Percentiles rank a stretch among this genome's conserved stretches.
phyloP scores from a whole-genome alignment of 1,139 yeast genomes.

The Pichia sp. region DNA sequence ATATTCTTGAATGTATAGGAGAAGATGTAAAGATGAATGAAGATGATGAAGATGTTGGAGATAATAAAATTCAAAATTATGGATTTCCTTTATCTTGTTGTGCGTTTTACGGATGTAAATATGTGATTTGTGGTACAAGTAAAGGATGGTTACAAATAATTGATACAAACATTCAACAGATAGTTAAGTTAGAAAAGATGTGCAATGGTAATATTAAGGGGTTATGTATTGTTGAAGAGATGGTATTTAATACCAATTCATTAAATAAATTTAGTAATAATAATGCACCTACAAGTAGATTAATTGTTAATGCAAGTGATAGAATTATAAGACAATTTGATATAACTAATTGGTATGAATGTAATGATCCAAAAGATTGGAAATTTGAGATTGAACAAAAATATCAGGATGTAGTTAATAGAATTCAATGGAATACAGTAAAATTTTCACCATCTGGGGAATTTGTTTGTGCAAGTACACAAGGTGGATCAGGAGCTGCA shows the following conservation, averaged over 20 bases:
- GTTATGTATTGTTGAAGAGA: conserved; percentile 53
- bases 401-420: conserved; percentile 86
- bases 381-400: conserved; percentile 69
- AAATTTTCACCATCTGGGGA: conserved; percentile 75
- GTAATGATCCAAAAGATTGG: conserved; percentile 34
- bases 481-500: conserved; percentile 77
- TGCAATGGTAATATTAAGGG: conserved; percentile 70
- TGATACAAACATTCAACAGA: conserved; percentile 27
- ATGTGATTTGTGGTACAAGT: conserved; percentile 68
- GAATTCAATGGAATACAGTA: conserved; percentile 84
- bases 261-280: conserved; percentile 41
- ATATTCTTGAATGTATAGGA: neutral
- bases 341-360: conserved; percentile 25
- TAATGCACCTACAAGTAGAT: conserved; percentile 13
- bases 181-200: conserved; percentile 48
- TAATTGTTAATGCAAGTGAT: conserved; percentile 80
- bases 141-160: conserved; percentile 70
- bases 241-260: neutral
- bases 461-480: conserved; percentile 80
- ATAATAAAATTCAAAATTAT: conserved; percentile 13
- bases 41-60: conserved; percentile 18
- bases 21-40: neutral
- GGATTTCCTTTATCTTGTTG: conserved; percentile 24
- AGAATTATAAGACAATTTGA: conserved; percentile 68
- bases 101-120: conserved; percentile 44